Percentiles rank a stretch among this genome's conserved stretches.
These are phyloP conservation scores for Colletotrichum falcatum DNA, from an alignment of 2,329 filamentous ascomycete genomes.

Conservation along the genomic window DNA sequence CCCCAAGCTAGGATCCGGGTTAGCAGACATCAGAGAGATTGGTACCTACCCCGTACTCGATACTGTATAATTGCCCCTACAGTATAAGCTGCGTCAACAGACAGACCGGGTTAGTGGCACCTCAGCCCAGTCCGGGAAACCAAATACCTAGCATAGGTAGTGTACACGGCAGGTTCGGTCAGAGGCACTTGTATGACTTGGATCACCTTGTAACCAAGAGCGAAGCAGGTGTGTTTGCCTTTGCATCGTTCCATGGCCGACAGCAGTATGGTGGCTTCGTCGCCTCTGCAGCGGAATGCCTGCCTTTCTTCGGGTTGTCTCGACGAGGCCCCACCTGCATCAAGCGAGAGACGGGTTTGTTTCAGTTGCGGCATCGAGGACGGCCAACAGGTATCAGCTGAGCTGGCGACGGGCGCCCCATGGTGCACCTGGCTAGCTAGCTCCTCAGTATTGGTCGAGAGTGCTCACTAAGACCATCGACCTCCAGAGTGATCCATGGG, in stretches of 20 bases:
- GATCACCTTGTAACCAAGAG: conserved; percentile 17
- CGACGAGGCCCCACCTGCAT: conserved; percentile 23
- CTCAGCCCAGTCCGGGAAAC: not conserved
- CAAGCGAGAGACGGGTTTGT: conserved; percentile 25
- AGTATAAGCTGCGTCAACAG: not conserved
- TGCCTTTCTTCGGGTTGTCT: conserved; percentile 19
- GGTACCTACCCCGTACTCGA: conserved; percentile 5
- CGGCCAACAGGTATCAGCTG: conserved; percentile 13
- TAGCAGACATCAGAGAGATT: conserved; percentile 6
- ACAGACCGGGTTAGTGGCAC: not conserved
- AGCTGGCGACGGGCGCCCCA: conserved; percentile 17
- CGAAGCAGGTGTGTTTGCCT: not conserved
- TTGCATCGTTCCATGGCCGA: not conserved
- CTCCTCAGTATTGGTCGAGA: not conserved
- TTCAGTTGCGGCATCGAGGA: conserved; percentile 32
- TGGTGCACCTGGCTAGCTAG: conserved; percentile 15
- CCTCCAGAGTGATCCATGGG: not conserved
- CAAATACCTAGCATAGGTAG: too few species aligned
- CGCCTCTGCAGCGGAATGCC: conserved; percentile 14
- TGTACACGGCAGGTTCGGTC: not conserved
- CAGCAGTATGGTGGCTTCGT: not conserved
- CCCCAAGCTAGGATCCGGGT: too few species aligned
- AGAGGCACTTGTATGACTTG: not conserved
- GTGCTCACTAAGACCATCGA: conserved; percentile 12
- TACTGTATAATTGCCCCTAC: not conserved